These are phyloP conservation scores for Ceratorhiza oryzae-sativae DNA, from an alignment of 1,284 basidiomycete genomes.

Conservation along the genomic window DNA sequence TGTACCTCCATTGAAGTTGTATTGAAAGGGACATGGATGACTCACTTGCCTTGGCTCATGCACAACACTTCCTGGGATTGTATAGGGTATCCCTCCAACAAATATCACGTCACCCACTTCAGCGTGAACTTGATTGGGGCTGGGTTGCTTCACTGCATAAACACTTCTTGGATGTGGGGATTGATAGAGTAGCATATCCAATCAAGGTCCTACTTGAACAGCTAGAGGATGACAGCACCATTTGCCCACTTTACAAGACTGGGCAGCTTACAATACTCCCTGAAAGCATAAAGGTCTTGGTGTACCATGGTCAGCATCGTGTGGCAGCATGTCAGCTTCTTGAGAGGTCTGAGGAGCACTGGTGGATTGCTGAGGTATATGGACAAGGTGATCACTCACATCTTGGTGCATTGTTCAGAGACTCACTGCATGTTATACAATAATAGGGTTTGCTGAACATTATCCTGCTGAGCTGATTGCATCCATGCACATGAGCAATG, in stretches of 20 bases:
- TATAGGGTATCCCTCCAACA: not conserved
- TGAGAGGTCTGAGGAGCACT: not conserved
- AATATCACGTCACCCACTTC: not conserved
- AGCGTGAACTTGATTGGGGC: not conserved
- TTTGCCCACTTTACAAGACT: no score
- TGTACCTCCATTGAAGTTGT: no score
- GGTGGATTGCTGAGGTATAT: constrained; percentile 9
- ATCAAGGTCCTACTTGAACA: not conserved
- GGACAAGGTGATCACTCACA: not conserved
- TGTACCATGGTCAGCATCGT: constrained; percentile 1
- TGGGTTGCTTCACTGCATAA: not conserved
- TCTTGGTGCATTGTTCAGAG: no score
- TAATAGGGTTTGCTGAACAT: not conserved
- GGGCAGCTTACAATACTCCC: not conserved
- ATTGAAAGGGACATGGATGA: no score
- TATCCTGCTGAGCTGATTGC: constrained; percentile 13
- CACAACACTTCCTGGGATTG: not conserved
- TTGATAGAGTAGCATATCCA: not conserved
- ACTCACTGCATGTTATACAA: no score
- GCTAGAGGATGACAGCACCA: no score
- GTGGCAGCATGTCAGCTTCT: not conserved
- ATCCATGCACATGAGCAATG: constrained; percentile 9
- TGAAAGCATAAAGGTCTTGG: not conserved
- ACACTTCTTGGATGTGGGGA: not conserved
- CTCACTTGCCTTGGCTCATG: not conserved